Percentiles rank a stretch among this genome's conserved stretches.
phyloP scores from a whole-genome alignment of 164 flowering plant species.

The Litsea cubeba region DNA sequence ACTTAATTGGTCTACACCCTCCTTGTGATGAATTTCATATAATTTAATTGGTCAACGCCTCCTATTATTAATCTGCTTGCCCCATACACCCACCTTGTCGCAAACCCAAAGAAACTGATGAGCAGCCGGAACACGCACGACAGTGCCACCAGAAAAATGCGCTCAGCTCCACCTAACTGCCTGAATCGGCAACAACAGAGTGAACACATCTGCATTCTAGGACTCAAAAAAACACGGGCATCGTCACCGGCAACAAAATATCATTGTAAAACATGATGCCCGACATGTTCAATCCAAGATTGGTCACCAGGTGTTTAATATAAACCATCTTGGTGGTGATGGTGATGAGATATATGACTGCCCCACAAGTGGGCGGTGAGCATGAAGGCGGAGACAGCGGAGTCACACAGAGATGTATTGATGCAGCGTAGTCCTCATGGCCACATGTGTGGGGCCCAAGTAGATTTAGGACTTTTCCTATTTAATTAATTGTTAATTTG shows the following conservation, averaged over 20 bases:
- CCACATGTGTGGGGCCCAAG: too few species aligned
- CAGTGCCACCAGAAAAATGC: slow-evolving; percentile 52
- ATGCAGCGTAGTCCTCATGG: too few species aligned
- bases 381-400: slow-evolving; percentile 63
- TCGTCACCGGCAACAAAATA: slow-evolving; percentile 67
- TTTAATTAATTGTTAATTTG: too few species aligned
- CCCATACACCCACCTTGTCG: slow-evolving; percentile 58
- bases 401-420: slow-evolving; percentile 72
- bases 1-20: too few species aligned
- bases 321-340: slow-evolving; percentile 92
- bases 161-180: slow-evolving; percentile 35
- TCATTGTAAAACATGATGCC: slow-evolving; percentile 85
- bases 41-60: too few species aligned
- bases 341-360: slow-evolving; percentile 72
- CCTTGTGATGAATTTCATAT: too few species aligned
- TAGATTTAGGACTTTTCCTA: too few species aligned
- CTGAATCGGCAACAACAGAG: slow-evolving; percentile 27
- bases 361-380: slow-evolving; percentile 92
- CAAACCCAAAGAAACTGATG: slow-evolving; percentile 90
- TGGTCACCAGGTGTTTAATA: slow-evolving; percentile 89
- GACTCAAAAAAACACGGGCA: slow-evolving; percentile 60
- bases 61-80: too few species aligned
- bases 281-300: slow-evolving; percentile 84
- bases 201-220: slow-evolving; percentile 56
- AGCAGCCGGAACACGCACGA: slow-evolving; percentile 78